phyloP scores from a whole-genome alignment of 176 grass and related monocot genomes.

The Triticum dicoccoides region DNA sequence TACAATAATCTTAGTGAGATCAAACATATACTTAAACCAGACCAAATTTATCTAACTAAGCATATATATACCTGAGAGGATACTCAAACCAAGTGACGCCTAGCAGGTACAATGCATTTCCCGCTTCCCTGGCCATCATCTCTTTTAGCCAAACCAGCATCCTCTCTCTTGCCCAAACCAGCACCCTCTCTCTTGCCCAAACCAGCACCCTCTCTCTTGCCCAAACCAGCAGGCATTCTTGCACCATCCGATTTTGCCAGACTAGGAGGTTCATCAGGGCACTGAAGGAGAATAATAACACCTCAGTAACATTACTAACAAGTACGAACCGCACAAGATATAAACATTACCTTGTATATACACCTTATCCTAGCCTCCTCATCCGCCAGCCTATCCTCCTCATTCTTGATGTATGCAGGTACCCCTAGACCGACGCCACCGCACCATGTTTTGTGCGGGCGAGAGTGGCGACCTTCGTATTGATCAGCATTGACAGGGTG shows the following conservation, averaged over 20 bases:
- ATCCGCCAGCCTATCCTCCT: neutral
- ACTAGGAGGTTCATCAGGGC: neutral
- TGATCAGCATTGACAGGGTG: neutral
- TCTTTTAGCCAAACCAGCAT: neutral
- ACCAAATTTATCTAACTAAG: neutral
- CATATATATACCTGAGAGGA: neutral
- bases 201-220: neutral
- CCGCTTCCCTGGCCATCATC: neutral
- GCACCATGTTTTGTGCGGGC: neutral
- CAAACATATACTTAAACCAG: neutral
- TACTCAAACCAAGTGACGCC: neutral
- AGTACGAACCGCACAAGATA: neutral
- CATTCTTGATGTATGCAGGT: neutral
- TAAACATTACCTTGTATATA: neutral
- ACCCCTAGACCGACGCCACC: neutral
- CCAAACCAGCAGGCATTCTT: neutral
- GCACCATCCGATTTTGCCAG: neutral
- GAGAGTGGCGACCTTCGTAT: neutral
- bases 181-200: neutral
- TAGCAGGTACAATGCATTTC: too few relatives aligned
- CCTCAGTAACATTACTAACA: neutral
- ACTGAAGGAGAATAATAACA: neutral
- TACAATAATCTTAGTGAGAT: neutral
- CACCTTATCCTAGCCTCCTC: neutral
- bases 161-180: neutral